Conservation (phyloP, 768 basidiomycete genomes). For the Suillus cothurnatus region DNA sequence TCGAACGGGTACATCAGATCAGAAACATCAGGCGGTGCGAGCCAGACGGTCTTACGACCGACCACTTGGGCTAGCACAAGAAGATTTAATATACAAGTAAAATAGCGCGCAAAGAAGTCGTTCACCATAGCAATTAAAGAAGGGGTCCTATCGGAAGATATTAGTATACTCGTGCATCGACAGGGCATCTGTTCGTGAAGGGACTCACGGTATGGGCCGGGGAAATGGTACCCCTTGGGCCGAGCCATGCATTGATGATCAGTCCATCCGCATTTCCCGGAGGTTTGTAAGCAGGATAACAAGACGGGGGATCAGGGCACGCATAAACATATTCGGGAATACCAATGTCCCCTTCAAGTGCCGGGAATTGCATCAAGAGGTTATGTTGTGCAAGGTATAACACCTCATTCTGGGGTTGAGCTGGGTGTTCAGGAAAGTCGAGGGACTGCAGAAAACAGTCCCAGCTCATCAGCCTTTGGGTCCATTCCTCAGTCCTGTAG, state of each 20-base stretch:
- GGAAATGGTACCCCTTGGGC: slow-evolving; percentile 75
- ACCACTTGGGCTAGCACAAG: slow-evolving; percentile 73
- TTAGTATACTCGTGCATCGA: slow-evolving; percentile 12
- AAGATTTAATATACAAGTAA: slow-evolving; percentile 10
- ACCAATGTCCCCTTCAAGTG: slow-evolving; percentile 69
- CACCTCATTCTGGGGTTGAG: slow-evolving; percentile 27
- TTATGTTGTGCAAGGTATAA: slow-evolving; percentile 93
- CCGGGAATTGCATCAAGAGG: slow-evolving; percentile 83
- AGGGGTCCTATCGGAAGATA: slow-evolving; percentile 71
- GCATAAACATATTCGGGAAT: slow-evolving; percentile 92
- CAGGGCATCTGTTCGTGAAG: slow-evolving; percentile 15
- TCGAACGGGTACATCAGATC: slow-evolving; percentile 62
- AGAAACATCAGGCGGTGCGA: slow-evolving; percentile 70
- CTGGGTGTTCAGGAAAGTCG: slow-evolving; percentile 22
- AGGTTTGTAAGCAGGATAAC: slow-evolving; percentile 56
- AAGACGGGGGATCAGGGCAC: slow-evolving; percentile 44
- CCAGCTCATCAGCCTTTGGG: slow-evolving; percentile 78
- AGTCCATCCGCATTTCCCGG: slow-evolving; percentile 68
- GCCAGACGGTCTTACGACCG: slow-evolving; percentile 89
- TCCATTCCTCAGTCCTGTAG: slow-evolving; percentile 82
- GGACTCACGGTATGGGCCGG: slow-evolving; percentile 85
- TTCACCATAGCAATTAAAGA: slow-evolving; percentile 87
- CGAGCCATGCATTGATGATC: slow-evolving; percentile 81
- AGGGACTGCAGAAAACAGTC: slow-evolving; percentile 66
- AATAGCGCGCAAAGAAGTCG: slow-evolving; percentile 8